These are phyloP conservation scores for Vaccinium corymbosum DNA, from an alignment of 148 eudicot genomes.

Conservation along the genomic window DNA sequence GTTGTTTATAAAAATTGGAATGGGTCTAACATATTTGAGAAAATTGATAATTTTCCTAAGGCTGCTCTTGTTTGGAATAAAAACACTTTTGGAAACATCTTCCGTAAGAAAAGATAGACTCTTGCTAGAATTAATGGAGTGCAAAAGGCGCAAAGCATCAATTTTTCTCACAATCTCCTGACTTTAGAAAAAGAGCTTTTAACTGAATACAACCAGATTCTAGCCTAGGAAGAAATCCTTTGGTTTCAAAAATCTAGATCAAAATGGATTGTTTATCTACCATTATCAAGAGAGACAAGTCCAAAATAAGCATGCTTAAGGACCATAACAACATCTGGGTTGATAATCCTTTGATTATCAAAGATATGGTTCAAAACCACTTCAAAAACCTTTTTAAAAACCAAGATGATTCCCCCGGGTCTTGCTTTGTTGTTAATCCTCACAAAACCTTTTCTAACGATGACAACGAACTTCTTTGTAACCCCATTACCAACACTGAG, in stretches of 20 bases:
- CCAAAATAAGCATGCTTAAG: neutral
- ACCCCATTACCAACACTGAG: neutral
- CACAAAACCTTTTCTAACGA: neutral
- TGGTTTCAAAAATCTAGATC: neutral
- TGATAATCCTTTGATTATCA: neutral
- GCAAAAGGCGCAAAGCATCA: too few relatives aligned
- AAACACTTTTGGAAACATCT: too few relatives aligned
- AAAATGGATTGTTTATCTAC: neutral
- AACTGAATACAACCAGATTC: neutral
- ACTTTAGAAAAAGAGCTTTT: neutral
- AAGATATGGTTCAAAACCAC: neutral
- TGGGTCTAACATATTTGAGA: too few relatives aligned
- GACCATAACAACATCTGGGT: neutral
- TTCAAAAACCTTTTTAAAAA: too few relatives aligned
- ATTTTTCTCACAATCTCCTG: neutral
- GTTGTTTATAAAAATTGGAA: too few relatives aligned
- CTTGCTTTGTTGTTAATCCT: too few relatives aligned
- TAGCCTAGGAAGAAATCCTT: neutral
- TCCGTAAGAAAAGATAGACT: too few relatives aligned
- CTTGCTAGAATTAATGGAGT: too few relatives aligned
- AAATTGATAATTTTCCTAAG: too few relatives aligned
- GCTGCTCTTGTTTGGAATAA: too few relatives aligned
- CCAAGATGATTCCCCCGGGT: too few relatives aligned
- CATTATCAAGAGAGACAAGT: neutral
- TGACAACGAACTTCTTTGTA: neutral